phyloP scores from a whole-genome alignment of 2,329 filamentous ascomycete species.

The Colletotrichum nymphaeae region DNA sequence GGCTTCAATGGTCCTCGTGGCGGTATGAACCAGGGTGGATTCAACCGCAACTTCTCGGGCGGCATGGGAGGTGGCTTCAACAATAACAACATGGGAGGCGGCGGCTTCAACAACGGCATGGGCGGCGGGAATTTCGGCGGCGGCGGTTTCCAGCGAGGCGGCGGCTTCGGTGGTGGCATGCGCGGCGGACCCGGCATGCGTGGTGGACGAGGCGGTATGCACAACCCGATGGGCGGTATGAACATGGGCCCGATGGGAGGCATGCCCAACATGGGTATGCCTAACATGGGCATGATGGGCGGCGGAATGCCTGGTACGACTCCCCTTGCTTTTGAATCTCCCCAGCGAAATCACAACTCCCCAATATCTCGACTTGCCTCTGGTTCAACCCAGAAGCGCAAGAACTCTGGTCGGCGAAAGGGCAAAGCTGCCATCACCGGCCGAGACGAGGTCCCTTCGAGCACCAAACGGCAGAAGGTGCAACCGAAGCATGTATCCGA shows the following conservation, averaged over 20 bases:
- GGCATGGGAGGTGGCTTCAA: conserved; percentile 56
- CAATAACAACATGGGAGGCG: conserved; percentile 58
- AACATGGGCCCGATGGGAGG: conserved; percentile 61
- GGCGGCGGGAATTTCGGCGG: conserved; percentile 60
- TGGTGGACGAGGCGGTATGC: conserved; percentile 55
- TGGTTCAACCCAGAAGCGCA: not conserved
- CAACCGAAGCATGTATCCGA: not conserved
- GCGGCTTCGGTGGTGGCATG: conserved; percentile 61
- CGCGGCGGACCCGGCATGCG: conserved; percentile 54
- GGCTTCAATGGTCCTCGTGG: conserved; percentile 58
- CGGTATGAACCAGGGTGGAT: conserved; percentile 60
- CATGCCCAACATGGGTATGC: conserved; percentile 60
- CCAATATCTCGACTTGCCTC: not conserved
- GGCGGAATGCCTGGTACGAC: conserved; percentile 66
- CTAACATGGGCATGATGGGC: conserved; percentile 61
- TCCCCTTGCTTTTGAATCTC: conserved; percentile 24
- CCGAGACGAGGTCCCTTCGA: not conserved
- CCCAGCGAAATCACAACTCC: not conserved
- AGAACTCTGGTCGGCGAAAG: not conserved
- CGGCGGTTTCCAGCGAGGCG: conserved; percentile 60
- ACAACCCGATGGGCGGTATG: conserved; percentile 63
- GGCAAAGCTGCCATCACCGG: conserved; percentile 4
- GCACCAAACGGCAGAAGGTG: conserved; percentile 1
- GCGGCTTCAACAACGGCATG: conserved; percentile 61
- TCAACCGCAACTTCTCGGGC: conserved; percentile 48